Evolutionary conservation across 1,284 basidiomycete genomes (phyloP), one percentile per base, ranked within the genome.

Genomic region (Golubevia sp.): DNA sequence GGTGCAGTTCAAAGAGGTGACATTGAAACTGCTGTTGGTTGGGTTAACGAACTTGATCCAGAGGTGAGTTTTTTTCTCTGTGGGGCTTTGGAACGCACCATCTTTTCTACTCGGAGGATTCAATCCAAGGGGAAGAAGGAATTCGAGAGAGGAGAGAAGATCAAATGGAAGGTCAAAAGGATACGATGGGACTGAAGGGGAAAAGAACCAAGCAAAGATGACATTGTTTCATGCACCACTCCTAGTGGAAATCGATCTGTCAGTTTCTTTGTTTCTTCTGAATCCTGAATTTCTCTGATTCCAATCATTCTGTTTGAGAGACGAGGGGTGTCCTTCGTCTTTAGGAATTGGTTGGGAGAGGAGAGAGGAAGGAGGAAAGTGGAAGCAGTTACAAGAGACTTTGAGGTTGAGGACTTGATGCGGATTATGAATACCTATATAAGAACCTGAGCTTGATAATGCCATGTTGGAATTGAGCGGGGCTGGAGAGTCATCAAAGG

Each of bases 181-280:
- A 65, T 55, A 58, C 44, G 62, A 63, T 44, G 66, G 64, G 3
- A 51, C 53, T 24, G 26, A 38, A 26, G 53, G 34, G 20, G 3
- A 30, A 48, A 15, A 52, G 20, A 38, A 20, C 30, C 55, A 49
- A 63, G 58, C 61, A 70, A 64, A 74, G 77, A 60, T 67, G 71
- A 63, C 71, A 67, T 21, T 52, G 67, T 70, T 75, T 76, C 78
- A 82, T 82, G 79, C 79, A 82, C 79, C 79, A 82, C 79, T 72
- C 79, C 66, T 70, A 81, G 74, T 34, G 30, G 30, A 34, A 34
- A 34, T 34, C 30, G n/a, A n/a, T n/a, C n/a, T n/a, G n/a, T n/a
- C n/a, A n/a, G n/a, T n/a, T n/a, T n/a, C n/a, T n/a, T n/a, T n/a
- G n/a, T n/a, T n/a, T n/a, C n/a, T n/a, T n/a, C n/a, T n/a, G n/a